Conservation (phyloP, 495 filamentous ascomycete genomes). For the Sordaria brevicollis region DNA sequence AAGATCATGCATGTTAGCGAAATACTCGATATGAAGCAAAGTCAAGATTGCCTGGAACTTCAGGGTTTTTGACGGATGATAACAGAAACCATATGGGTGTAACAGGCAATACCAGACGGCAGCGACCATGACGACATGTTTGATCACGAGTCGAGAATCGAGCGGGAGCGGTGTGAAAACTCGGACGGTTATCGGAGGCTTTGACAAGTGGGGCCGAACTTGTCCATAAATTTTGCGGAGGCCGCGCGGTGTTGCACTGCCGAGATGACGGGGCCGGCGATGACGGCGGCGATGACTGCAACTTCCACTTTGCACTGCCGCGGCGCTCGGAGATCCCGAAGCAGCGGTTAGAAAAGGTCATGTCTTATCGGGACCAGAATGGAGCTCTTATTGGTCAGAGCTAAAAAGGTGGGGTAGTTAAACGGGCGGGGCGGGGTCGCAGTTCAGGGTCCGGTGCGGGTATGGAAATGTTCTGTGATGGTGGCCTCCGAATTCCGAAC, state of each 20-base stretch:
- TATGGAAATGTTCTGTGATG: neutral
- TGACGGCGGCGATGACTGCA: neutral
- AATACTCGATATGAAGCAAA: neutral
- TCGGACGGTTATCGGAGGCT: no score
- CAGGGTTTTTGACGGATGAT: neutral
- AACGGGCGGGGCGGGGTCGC: neutral
- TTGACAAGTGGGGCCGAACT: neutral
- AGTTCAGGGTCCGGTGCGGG: neutral
- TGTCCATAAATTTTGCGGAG: neutral
- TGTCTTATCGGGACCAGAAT: neutral
- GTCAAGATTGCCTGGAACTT: neutral
- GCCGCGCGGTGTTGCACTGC: neutral
- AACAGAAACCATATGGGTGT: no score
- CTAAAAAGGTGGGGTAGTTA: neutral
- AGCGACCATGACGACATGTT: no score
- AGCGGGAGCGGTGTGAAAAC: no score
- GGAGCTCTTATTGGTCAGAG: neutral
- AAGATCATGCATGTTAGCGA: neutral
- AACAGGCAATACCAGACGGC: no score
- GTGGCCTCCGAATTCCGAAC: neutral
- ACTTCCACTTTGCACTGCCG: neutral
- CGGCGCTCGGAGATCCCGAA: neutral
- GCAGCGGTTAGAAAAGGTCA: neutral
- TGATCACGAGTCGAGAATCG: no score
- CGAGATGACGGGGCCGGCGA: neutral